A percentile compares a stretch with the other conserved stretches of the same genome.
These are phyloP conservation scores for Dipodascopsis uninucleata DNA, from an alignment of 805 yeast genomes.

Conservation along the genomic window DNA sequence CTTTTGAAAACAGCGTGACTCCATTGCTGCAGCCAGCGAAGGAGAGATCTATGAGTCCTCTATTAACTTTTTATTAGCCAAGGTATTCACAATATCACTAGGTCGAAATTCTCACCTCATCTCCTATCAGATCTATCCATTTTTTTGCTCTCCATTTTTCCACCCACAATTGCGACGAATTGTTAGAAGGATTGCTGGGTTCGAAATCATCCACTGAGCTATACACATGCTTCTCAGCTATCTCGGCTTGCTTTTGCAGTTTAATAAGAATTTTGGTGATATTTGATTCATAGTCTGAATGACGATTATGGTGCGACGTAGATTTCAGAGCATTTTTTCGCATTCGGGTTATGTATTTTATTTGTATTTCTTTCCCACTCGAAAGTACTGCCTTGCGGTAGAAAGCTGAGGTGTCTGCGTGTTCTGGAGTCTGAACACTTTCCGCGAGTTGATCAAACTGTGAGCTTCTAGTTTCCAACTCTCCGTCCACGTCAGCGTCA, in stretches of 20 bases:
- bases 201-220: neutral
- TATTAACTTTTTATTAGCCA: neutral
- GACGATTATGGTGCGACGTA: neutral
- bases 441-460: too few species aligned
- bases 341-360: slow-evolving; percentile 9
- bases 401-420: too few species aligned
- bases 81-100: neutral
- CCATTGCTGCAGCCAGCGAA: slow-evolving; percentile 70
- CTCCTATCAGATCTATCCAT: slow-evolving; percentile 67
- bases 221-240: neutral
- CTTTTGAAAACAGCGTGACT: slow-evolving; percentile 53
- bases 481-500: too few species aligned
- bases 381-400: slow-evolving; percentile 12
- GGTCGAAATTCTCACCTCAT: slow-evolving; percentile 41
- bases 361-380: slow-evolving; percentile 7
- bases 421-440: too few species aligned
- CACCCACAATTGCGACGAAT: slow-evolving; percentile 38
- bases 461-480: too few species aligned
- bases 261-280: slow-evolving; percentile 13
- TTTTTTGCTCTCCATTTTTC: slow-evolving; percentile 65
- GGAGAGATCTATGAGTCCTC: slow-evolving; percentile 52
- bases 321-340: neutral
- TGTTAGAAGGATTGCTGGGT: neutral
- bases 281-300: slow-evolving; percentile 12
- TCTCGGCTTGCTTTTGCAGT: neutral